phyloP scores from a whole-genome alignment of 768 basidiomycete genomes.

The Russula virescens region DNA sequence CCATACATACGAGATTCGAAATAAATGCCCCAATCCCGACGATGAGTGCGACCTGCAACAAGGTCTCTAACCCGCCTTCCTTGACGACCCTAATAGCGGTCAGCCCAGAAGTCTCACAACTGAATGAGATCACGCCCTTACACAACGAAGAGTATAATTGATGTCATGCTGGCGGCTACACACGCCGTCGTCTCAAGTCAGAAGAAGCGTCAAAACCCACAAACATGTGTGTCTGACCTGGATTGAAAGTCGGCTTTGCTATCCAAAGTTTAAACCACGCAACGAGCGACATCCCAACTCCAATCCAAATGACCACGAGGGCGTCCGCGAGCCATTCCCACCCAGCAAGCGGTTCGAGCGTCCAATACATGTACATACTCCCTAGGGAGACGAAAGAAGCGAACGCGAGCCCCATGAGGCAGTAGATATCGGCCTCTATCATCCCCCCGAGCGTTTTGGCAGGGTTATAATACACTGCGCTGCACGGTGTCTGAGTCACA shows the following conservation, averaged over 20 bases:
- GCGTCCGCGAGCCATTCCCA: slow-evolving; percentile 71
- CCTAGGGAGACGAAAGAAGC: slow-evolving; percentile 67
- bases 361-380: slow-evolving; percentile 76
- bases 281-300: slow-evolving; percentile 68
- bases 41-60: slow-evolving; percentile 71
- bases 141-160: slow-evolving; percentile 82
- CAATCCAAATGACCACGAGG: slow-evolving; percentile 77
- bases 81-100: slow-evolving; percentile 58
- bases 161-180: slow-evolving; percentile 77
- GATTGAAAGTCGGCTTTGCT: slow-evolving; percentile 81
- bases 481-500: slow-evolving; percentile 26
- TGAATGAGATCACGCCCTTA: slow-evolving; percentile 30
- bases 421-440: slow-evolving; percentile 86
- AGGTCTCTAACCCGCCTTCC: slow-evolving; percentile 75
- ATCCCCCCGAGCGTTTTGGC: slow-evolving; percentile 91
- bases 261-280: slow-evolving; percentile 95
- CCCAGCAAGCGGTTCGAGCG: slow-evolving; percentile 63
- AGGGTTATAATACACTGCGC: slow-evolving; percentile 87
- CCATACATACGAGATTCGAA: slow-evolving; percentile 80
- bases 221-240: slow-evolving; percentile 43
- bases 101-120: neutral
- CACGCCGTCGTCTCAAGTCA: neutral
- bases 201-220: neutral
- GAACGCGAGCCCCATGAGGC: slow-evolving; percentile 61
- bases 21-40: slow-evolving; percentile 69